Percentiles rank a stretch among this genome's conserved stretches.
Conservation (phyloP, 345 rosid genomes). For the Theobroma cacao region DNA sequence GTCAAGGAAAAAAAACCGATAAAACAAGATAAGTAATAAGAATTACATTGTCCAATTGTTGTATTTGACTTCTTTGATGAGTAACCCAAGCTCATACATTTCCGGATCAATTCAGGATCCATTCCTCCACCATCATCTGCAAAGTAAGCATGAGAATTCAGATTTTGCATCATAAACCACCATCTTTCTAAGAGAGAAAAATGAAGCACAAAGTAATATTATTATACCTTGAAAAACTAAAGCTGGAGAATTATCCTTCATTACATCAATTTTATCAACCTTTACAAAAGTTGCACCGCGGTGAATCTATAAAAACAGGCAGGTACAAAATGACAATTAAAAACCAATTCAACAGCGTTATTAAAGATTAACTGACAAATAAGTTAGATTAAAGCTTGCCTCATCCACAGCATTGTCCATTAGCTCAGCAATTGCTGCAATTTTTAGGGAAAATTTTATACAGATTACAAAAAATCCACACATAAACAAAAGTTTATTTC, state of each 20-base stretch:
- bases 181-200: neutral
- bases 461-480: neutral
- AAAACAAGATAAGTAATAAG: neutral
- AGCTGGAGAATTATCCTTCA: conserved; percentile 83
- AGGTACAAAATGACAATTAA: conserved; percentile 12
- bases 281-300: conserved; percentile 85
- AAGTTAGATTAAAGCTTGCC: conserved; percentile 34
- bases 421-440: conserved; percentile 95
- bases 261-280: conserved; percentile 71
- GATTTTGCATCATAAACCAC: conserved; percentile 4
- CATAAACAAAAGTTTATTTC: conserved; percentile 8
- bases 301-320: conserved; percentile 49
- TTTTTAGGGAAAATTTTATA: neutral
- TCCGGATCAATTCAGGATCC: conserved; percentile 76
- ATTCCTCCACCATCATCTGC: conserved; percentile 97
- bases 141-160: conserved; percentile 11
- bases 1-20: conserved; percentile 14
- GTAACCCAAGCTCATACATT: conserved; percentile 97
- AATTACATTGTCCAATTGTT: conserved; percentile 90
- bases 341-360: neutral
- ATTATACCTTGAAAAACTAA: conserved; percentile 67
- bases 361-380: neutral
- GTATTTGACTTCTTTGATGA: conserved; percentile 87
- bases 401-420: conserved; percentile 96
- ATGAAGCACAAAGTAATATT: conserved; percentile 4